These are phyloP conservation scores for Fusarium algeriense DNA, from an alignment of 2,329 filamentous ascomycete genomes.

Conservation along the genomic window DNA sequence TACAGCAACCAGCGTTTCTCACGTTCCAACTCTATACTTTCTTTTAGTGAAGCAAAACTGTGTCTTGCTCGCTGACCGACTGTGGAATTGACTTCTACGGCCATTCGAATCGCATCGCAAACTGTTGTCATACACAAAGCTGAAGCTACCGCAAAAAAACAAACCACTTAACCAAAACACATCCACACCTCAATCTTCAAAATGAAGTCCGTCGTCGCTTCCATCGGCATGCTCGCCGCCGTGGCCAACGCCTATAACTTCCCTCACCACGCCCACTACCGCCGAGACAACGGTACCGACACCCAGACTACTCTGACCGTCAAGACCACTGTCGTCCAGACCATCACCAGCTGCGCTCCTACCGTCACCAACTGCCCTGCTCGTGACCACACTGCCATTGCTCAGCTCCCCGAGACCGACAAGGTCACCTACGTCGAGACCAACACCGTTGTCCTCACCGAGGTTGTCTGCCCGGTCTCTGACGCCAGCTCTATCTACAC, in stretches of 20 bases:
- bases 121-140: slow-evolving; percentile 44
- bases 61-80: slow-evolving; percentile 45
- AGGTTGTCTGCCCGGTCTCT: slow-evolving; percentile 60
- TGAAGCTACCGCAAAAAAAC: slow-evolving; percentile 34
- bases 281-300: slow-evolving; percentile 48
- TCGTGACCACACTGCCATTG: slow-evolving; percentile 49
- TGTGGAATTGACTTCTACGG: slow-evolving; percentile 53
- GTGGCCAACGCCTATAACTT: slow-evolving; percentile 57
- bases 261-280: slow-evolving; percentile 52
- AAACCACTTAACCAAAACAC: slow-evolving; percentile 25
- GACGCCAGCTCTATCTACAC: slow-evolving; percentile 57
- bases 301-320: slow-evolving; percentile 60
- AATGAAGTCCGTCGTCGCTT: slow-evolving; percentile 62
- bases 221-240: slow-evolving; percentile 60
- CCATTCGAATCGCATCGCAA: slow-evolving; percentile 35
- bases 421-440: slow-evolving; percentile 53
- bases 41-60: slow-evolving; percentile 50
- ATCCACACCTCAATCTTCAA: slow-evolving; percentile 46
- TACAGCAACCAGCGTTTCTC: slow-evolving; percentile 37
- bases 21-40: slow-evolving; percentile 42
- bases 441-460: slow-evolving; percentile 56
- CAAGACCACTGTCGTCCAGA: slow-evolving; percentile 66
- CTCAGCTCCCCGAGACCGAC: slow-evolving; percentile 53
- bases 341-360: slow-evolving; percentile 69
- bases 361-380: slow-evolving; percentile 69